Base-by-base conservation (phyloP, 2,329 filamentous ascomycete species). In the Paecilomyces fulvus region DNA sequence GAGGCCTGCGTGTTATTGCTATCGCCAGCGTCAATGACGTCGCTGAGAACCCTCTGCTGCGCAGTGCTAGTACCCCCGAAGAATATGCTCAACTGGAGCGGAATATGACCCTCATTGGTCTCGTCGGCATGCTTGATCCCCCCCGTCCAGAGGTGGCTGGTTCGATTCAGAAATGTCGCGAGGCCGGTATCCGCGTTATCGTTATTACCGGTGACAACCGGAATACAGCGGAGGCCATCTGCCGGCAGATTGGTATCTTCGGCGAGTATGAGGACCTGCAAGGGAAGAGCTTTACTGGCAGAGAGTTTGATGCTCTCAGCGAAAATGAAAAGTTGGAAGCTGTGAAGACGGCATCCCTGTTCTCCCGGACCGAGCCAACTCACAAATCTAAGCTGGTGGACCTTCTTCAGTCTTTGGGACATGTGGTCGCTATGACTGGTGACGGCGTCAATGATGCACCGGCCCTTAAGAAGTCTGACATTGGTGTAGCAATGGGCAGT, bases 381-480 rank as follows among this genome's bases (percentile, higher is more conserved):
- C 94, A 99, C 82, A 99, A 99, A 82, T 95, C 89, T n/a, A 94
- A 90, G 75, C 84, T 99, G 50, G 92, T 99, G 51, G 94, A 99
- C 72, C 86, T 99, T 49, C 87, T 99, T 50, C 95, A 99, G 73
- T 90, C 89, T 57, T 80, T 89, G 53, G 90, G 90, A 59, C 90
- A 99, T 71, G 94, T 99, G 49, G 95, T 99, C 61, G 94, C 94
- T 63, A 99, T 99, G 94, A 99, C 94, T 64, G 94, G 94, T 68
- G 94, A 99, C 69, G 94, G 94, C 74, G 94, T 99, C 73, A 99
- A 99, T 69, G 94, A 99, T 73, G 94, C 94, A 3, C 94, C 94
- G 51, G 94, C 94, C 14, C 80, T 99, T 67, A 99, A 99, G 83
- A 97, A 96, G 79, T 90, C 94, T 37, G 94, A 99, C 70, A 99